Base-by-base conservation (phyloP, 108 stramenopile genomes). In the Fragilariopsis cylindrus region DNA sequence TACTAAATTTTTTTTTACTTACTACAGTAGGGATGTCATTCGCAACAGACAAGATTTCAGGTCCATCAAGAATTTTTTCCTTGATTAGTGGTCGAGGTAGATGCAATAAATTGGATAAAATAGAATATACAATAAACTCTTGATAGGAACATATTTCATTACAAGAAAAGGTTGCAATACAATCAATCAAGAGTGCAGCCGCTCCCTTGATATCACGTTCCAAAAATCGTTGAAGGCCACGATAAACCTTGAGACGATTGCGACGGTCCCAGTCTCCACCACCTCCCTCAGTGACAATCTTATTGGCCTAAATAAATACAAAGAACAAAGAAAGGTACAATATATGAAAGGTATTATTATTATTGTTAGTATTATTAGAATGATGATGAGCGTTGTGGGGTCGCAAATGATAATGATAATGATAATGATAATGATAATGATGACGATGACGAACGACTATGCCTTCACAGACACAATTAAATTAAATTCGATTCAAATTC, bases 251-350 rank as follows among this genome's bases (percentile, higher is more conserved):
- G 71, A 97, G 87, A 42, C 99, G 96, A 85, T 99, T 99, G 65
- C 97, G 96, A 49, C 98, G 88, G 79, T 99, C 99, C 99, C 99
- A 99, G 81, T 99, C 99, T 30, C 98, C 98, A 19, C 98, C 98
- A 55, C 84, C 85, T 19, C 90, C 96, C 57, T 78, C 76, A 9
- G 76, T 75, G 45, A 88, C 92, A 47, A 96, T 65, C 78, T 88
- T 89, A 70, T 86, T 65, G 7, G 94, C 92, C 85, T 83, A 60
- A 68, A 9, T 2, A 18, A 55, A n/a, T 55, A 18, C 56, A 44
- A 16, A 68, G 8, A 15, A 41, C 72, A 69, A 43, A 21, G 19
- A 13, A 45, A 57, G 56, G 57, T 2, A 30, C 30, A 30, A 30
- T 1, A 30, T 30, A 30, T 30, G 30, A 30, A 30, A 30, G 30